Base-by-base conservation (phyloP, 257 asterid species). In the Solanum phureja region DNA sequence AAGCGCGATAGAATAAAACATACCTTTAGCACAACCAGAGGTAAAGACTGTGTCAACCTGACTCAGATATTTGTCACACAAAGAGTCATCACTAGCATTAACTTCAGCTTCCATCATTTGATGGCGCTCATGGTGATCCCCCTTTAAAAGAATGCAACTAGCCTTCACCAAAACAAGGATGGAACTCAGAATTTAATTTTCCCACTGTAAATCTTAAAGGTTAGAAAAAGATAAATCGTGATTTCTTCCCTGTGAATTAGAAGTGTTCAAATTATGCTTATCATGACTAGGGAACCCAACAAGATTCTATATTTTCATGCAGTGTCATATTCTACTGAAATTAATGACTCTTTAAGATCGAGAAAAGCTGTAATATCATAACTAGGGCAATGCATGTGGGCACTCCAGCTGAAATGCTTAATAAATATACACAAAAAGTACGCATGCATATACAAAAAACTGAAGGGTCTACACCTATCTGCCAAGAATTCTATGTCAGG, bases 1-100 rank as follows among this genome's bases (percentile, higher is more conserved):
- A 49, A 35, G 7, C 31, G 11, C 7, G 8, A 82, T 82, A 82
- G 69, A 82, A 82, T 56, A 84, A 62, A 38, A 69, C 76, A 73
- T 94, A 97, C 99, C 98, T 92, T 90, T 82, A 23, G 87, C 37
- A 93, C 95, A 94, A 83, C 86, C 92, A 83, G 95, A 92, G 89
- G 93, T 89, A 93, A 96, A 92, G 87, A 92, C 27, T 87, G 91
- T 87, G 18, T 92, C 90, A 74, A 93, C 99, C 91, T 89, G 91
- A 86, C 86, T 91, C 89, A 95, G 88, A 90, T 94, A 97, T 79
- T 88, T 92, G 87, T 93, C 91, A 86, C 98, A 92, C 60, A 91
- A 42, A 88, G 93, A 89, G 87, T 90, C 89, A 75, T 94, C 95
- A 87, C 91, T 86, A 85, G 89, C 88, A 89, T 87, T 88, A 92